These are phyloP conservation scores for Colletotrichum aenigma DNA, from an alignment of 2,329 filamentous ascomycete genomes.

Conservation along the genomic window DNA sequence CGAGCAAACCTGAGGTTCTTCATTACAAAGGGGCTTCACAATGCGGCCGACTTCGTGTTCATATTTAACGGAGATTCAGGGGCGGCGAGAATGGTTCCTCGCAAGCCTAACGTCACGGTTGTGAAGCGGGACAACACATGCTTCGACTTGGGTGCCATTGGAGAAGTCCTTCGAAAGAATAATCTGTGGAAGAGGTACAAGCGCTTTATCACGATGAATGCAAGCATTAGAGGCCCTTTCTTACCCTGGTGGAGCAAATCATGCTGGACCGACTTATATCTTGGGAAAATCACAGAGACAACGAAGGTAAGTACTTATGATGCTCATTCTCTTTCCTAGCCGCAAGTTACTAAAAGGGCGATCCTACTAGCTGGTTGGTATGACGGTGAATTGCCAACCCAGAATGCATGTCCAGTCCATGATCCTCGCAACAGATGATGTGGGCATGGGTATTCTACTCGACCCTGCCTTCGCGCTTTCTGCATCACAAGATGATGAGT, in stretches of 20 bases:
- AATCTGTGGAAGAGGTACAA: conserved; percentile 36
- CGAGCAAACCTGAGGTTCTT: conserved; percentile 38
- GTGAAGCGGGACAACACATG: conserved; percentile 34
- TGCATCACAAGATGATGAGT: conserved; percentile 23
- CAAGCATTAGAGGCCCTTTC: conserved; percentile 40
- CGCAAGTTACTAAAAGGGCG: not conserved
- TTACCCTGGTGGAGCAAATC: conserved; percentile 33
- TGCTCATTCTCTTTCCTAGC: not conserved
- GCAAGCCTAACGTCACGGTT: conserved; percentile 31
- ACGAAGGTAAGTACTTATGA: conserved; percentile 25
- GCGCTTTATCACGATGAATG: conserved; percentile 39
- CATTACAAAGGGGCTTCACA: conserved; percentile 37
- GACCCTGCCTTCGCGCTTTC: conserved; percentile 27
- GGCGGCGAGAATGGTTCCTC: conserved; percentile 28
- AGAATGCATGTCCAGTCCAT: conserved; percentile 38
- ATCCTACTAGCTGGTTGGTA: conserved; percentile 36
- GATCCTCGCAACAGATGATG: conserved; percentile 39
- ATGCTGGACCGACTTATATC: conserved; percentile 40
- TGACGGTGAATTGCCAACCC: conserved; percentile 37
- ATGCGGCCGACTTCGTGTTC: conserved; percentile 41
- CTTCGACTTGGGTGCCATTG: conserved; percentile 37
- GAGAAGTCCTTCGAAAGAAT: conserved; percentile 33
- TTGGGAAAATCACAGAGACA: conserved; percentile 31
- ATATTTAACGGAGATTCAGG: conserved; percentile 39
- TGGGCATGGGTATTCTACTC: conserved; percentile 39